phyloP scores from a whole-genome alignment of 1,139 yeast genomes.

The Debaryomyces sp. region DNA sequence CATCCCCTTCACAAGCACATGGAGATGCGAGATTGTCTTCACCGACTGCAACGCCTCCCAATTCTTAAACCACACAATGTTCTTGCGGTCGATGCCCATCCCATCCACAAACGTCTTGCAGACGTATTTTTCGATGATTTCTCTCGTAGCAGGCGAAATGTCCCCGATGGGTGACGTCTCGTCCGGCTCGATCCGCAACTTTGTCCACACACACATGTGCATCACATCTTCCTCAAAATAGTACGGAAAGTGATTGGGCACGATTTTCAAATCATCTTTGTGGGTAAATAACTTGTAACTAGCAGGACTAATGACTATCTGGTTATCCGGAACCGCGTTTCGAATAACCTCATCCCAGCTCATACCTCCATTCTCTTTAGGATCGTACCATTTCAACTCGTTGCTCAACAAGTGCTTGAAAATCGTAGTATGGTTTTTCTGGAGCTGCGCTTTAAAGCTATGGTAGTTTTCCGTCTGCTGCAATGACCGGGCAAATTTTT shows the following conservation, averaged over 20 bases:
- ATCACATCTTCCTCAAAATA: slow-evolving; percentile 37
- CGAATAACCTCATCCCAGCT: slow-evolving; percentile 17
- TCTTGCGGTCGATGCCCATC: slow-evolving; percentile 35
- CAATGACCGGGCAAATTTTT: slow-evolving; percentile 43
- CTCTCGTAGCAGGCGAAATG: slow-evolving; percentile 39
- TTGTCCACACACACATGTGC: slow-evolving; percentile 51
- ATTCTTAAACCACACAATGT: slow-evolving; percentile 62
- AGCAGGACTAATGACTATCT: slow-evolving; percentile 21
- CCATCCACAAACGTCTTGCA: slow-evolving; percentile 46
- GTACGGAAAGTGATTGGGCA: slow-evolving; percentile 48
- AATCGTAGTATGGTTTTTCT: slow-evolving; percentile 27
- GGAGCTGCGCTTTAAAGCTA: slow-evolving; percentile 35
- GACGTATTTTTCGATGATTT: slow-evolving; percentile 41
- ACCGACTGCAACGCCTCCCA: slow-evolving; percentile 66
- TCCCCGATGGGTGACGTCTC: slow-evolving; percentile 45
- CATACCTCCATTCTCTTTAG: slow-evolving; percentile 15
- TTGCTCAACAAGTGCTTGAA: slow-evolving; percentile 40
- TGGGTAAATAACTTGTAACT: slow-evolving; percentile 23
- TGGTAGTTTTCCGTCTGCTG: slow-evolving; percentile 35
- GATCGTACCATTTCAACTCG: slow-evolving; percentile 39
- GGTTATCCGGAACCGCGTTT: slow-evolving; percentile 24
- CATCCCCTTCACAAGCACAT: slow-evolving; percentile 50
- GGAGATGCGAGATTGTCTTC: slow-evolving; percentile 59
- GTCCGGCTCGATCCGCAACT: slow-evolving; percentile 35
- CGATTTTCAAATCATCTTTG: slow-evolving; percentile 30